Base-by-base conservation (phyloP, 2,329 filamentous ascomycete species). In the Sclerotiophoma versabilis region DNA sequence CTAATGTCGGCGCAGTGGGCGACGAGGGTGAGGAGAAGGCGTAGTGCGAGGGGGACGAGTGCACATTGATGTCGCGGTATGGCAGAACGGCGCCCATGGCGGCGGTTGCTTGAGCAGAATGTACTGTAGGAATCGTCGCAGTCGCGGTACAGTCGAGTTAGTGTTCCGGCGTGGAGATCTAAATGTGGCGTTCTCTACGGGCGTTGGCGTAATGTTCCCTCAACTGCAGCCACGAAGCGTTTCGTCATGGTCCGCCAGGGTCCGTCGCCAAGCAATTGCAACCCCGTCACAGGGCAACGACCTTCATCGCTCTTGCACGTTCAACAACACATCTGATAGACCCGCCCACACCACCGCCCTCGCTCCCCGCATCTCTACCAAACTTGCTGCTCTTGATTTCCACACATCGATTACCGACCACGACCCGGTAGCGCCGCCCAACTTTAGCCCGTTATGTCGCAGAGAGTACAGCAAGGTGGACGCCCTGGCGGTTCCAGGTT, bases 31-130 rank as follows among this genome's bases (percentile, higher is more conserved):
- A 99, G 32, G 91, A 93, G 77, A 99, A 99, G 68, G 92, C 91
- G 82, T 99, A 99, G 73, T 95, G 89, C 68, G 93, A 91, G 68
- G 91, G 83, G 46, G 93, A 92, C 63, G 92, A 90, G 77, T 96
- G 92, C 75, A 99, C 87, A 76, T 98, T 99, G 81, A 98, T 96
- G 81, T 99, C 95, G 73, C 93, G 87, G 78, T 93, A 99, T 19
- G 93, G 95, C 50, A 88, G 80, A 49, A 78, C 75, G 50, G 76
- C 74, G 60, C 78, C 79, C 83, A 84, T 86, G 54, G 53, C 45
- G 51, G 50, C 17, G 22, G 42, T 37, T 26, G n/a, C 30, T 7
- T 25, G 22, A 23, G 12, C 12, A 23, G 5, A 3, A 23, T n/a
- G 10, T 20, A 6, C 29, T 49, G 39, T 15, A 50, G 39, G n/a